Conservation (phyloP, 768 basidiomycete species). For the Cyclocybe aegerita region DNA sequence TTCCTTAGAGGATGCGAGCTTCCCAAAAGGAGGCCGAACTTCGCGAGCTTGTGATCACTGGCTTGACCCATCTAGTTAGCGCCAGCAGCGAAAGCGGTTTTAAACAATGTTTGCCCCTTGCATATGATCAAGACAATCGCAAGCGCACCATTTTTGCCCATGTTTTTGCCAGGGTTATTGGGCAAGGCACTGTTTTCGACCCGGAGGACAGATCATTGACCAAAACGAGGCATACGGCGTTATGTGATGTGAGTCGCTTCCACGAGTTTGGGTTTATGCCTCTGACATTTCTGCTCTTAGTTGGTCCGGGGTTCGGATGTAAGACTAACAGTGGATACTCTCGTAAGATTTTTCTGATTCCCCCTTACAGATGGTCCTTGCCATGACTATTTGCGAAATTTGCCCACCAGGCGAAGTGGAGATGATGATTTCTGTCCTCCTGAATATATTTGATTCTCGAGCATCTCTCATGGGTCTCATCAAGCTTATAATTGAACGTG, state of each 20-base stretch:
- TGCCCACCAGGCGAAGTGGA: conserved; percentile 81
- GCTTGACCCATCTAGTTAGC: conserved; percentile 76
- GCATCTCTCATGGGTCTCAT: conserved; percentile 70
- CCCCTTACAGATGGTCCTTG: conserved; percentile 61
- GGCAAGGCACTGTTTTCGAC: conserved; percentile 78
- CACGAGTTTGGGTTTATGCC: background rate
- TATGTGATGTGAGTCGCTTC: conserved; percentile 53
- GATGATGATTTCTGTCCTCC: conserved; percentile 79
- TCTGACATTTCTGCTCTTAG: conserved; percentile 31
- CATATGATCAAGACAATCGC: conserved; percentile 68
- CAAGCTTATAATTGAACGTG: conserved; percentile 83
- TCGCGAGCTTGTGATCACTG: conserved; percentile 75
- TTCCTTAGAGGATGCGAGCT: conserved; percentile 36
- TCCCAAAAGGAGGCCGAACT: conserved; percentile 60
- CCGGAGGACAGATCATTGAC: conserved; percentile 50
- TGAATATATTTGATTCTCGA: conserved; percentile 84
- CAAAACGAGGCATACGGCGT: conserved; percentile 47
- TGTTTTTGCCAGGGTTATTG: conserved; percentile 79
- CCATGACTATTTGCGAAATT: conserved; percentile 84
- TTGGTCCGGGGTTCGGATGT: conserved; percentile 76
- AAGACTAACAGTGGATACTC: conserved; percentile 22
- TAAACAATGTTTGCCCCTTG: conserved; percentile 81
- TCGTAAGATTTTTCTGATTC: background rate
- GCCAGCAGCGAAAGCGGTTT: conserved; percentile 88
- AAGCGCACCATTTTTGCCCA: conserved; percentile 82